Base-by-base conservation (phyloP, 805 yeast species). In the Lipomyces starkeyi region DNA sequence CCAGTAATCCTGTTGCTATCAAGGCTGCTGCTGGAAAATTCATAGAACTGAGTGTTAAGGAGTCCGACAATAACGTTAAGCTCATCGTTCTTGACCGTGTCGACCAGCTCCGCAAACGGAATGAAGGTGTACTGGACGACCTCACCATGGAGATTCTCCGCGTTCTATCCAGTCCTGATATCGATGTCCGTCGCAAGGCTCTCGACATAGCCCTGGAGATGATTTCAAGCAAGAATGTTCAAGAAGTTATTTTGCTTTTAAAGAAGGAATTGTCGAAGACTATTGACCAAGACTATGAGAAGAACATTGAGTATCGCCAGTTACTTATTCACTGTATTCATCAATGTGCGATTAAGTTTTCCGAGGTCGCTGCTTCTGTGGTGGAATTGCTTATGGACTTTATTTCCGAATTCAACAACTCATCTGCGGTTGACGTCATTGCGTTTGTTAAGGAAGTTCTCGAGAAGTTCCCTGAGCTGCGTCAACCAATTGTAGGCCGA, bases 61-160 rank as follows among this genome's bases (percentile, higher is more conserved):
- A 93, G 77, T 85, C 97, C n/a, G 98, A 95, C 79, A 93, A 91
- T 81, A 95, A 93, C 76, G 93, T 94, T 74, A 96, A 96, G 80
- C 85, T 95, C 72, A 93, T 94, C 75, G 95, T 97, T 25, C 84
- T 95, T 76, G 95, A 92, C 76, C 87, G 96, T 78, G 88, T 95
- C 68, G 86, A 86, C 74, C 92, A 89, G 63, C 86, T 95, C 63
- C 89, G 91, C 76, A 81, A 82, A 70, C 85, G 84, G 70, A 86
- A 88, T 76, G 94, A 95, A 27, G 97, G 97, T 62, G 83, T 91
- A 59, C 84, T 94, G 73, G 93, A 91, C 76, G 96, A 91, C 66
- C 84, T 91, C 70, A 87, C 91, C 34, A 83, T 95, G 80, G 98
- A 95, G 74, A 87, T 96, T 62, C 83, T 95, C 77, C 87, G 96